A percentile compares a stretch with the other conserved stretches of the same genome.
Evolutionary conservation across 306 rosid genomes (phyloP).

Genomic region (Cercis canadensis): DNA sequence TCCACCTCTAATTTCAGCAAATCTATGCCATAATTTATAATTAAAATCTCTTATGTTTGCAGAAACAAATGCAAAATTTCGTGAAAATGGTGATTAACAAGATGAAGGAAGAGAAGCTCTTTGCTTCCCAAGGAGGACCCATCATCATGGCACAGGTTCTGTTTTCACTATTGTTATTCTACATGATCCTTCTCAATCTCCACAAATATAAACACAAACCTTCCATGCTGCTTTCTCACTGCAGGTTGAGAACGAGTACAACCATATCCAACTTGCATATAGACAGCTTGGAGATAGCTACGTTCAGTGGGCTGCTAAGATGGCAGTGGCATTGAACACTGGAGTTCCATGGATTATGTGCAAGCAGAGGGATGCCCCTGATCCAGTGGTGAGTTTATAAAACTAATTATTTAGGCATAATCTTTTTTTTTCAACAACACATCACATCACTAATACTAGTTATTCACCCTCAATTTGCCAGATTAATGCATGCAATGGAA

Average conservation of each 20-base stretch:
- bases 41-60: conserved; percentile 33
- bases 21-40: not conserved
- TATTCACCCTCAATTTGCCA: conserved; percentile 16
- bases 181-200: not conserved
- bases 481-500: conserved; percentile 97
- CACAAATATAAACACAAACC: not conserved
- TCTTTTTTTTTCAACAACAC: too few relatives aligned
- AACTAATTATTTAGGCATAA: not conserved
- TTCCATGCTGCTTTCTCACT: not conserved
- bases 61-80: conserved; percentile 66
- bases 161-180: conserved; percentile 12
- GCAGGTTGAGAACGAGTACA: conserved; percentile 93
- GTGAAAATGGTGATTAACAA: conserved; percentile 50
- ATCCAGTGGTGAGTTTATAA: conserved; percentile 69
- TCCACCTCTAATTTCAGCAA: conserved; percentile 8
- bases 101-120: conserved; percentile 74
- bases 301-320: conserved; percentile 81
- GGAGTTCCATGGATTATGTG: conserved; percentile 99
- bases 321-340: conserved; percentile 52
- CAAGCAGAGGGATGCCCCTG: conserved; percentile 94
- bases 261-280: conserved; percentile 78
- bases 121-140: conserved; percentile 91
- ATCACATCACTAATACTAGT: too few relatives aligned
- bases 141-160: conserved; percentile 84
- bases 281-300: conserved; percentile 54